Evolutionary conservation across 306 rosid genomes (phyloP), one percentile per base, ranked within the genome.

Genomic region (peach (Prunus persica)): DNA sequence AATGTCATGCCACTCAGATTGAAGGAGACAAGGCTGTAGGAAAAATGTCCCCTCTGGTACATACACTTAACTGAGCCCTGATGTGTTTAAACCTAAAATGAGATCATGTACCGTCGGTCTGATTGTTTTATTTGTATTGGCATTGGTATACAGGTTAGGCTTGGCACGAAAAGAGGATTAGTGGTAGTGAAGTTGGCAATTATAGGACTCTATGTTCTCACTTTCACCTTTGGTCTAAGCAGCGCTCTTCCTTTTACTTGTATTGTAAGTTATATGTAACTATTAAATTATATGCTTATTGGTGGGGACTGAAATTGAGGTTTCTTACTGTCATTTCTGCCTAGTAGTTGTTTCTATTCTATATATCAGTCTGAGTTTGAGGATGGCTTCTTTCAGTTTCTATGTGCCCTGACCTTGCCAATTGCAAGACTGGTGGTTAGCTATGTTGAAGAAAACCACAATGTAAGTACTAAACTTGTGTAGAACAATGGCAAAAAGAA

Each of bases 21-120:
- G 94, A 91, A 80, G 96, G 84, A 71, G 98, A 93, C 65, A 61
- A 14, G 81, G 91, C 88, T 46, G 98, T 91, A 4, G 96, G 89
- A 77, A 93, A 93, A 84, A 76, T 88, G 80, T 93, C 98, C n/a
- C 98, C 96, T 57, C 83, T 93, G 92, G 98, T 93, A 79, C 72
- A 34, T 67, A n/a, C 20, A 51, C 76, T 75, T 77, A 41, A 5
- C 56, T 46, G 62, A 73, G 10, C 68, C 69, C 62, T 70, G 4
- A 68, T 30, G 16, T 56, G 20, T 19, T n/a, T 19, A 25, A 4
- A 2, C 61, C 65, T 18, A 55, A 7, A 57, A 57, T 3, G 0
- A 14, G 49, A 73, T 45, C 27, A 27, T 4, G 20, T 27, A 34
- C 20, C 11, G 14, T 58, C 24, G 15, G 10, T 18, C 41, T 45